Conservation (phyloP, 495 filamentous ascomycete genomes). For the Annulohypoxylon moriforme region DNA sequence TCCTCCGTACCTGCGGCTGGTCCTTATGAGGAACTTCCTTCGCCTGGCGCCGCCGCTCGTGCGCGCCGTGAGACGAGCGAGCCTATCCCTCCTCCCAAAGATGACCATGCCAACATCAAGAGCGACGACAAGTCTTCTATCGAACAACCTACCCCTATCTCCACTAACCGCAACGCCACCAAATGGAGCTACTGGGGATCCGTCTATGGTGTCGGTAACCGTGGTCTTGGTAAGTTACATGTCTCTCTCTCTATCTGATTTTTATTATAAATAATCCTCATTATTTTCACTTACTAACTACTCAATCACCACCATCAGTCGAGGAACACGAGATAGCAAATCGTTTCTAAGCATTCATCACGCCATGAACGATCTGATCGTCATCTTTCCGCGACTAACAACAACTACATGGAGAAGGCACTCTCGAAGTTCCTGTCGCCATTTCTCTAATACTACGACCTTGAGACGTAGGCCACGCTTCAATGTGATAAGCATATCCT, state of each 20-base stretch:
- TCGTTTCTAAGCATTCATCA: constrained; percentile 27
- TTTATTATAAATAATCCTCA: background rate
- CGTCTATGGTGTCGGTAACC: constrained; percentile 3
- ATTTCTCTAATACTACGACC: background rate
- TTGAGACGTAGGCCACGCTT: background rate
- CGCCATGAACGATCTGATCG: background rate
- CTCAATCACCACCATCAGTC: constrained; percentile 3
- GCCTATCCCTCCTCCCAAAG: constrained; percentile 32
- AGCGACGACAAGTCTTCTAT: constrained; percentile 41
- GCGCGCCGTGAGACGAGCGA: constrained; percentile 5
- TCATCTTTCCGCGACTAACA: background rate
- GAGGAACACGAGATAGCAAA: constrained; percentile 41
- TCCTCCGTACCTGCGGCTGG: constrained; percentile 1
- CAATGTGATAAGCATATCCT: background rate
- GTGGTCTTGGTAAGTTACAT: constrained; percentile 35
- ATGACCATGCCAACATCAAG: constrained; percentile 29
- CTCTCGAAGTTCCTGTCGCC: background rate
- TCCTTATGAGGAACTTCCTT: constrained; percentile 9
- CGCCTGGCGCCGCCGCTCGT: constrained; percentile 6
- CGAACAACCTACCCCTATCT: constrained; percentile 20
- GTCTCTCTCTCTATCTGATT: background rate
- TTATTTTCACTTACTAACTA: background rate
- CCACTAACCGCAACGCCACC: background rate
- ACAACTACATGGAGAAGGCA: background rate
- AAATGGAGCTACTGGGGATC: constrained; percentile 34